Evolutionary conservation across 2,329 filamentous ascomycete species (phyloP), one percentile per base, ranked within the genome.

Genomic region (Pseudocercospora crystallina): DNA sequence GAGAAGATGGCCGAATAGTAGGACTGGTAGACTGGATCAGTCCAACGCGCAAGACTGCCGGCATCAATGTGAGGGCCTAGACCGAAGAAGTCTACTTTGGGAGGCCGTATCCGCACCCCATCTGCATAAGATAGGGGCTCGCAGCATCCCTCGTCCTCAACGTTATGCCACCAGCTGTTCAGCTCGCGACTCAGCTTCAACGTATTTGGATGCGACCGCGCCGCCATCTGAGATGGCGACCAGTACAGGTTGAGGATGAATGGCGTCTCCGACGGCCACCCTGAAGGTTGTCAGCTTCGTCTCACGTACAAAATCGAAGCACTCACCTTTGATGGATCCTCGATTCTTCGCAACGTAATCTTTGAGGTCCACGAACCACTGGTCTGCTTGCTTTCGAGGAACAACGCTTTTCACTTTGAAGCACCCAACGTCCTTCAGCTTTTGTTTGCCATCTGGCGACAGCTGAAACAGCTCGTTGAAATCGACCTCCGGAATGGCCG

Each of bases 211-310:
- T 52, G 49, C 13, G 49, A 43, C 7, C 49, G 15, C n/a, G 49
- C 49, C 8, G 41, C 39, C 13, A 52, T 44, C 29, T 52, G 49
- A 12, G 49, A 40, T 2, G 49, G 49, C 10, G 49, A 52, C 14
- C 42, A 52, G 38, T 52, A 52, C 5, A 52, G 32, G 32, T 52
- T 52, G 14, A 47, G 38, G 5, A 52, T 52, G 38, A 52, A 52
- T 8, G 49, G 49, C 10, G 49, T 52, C 29, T 52, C 49, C 10
- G 42, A 33, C 8, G 49, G 49, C 49, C 49, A 52, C 5, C 48
- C 47, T 49, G 10, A 14, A 5, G 8, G 5, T 9, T 2, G 9
- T 40, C 20, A 38, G 34, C n/a, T 26, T 3, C 2, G 17, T 11
- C 26, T 10, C 15, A 26, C n/a, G n/a, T 5, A 4, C 12, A 13